Base-by-base conservation (phyloP, 1,284 basidiomycete genomes). In the Xanthoconium separans region DNA sequence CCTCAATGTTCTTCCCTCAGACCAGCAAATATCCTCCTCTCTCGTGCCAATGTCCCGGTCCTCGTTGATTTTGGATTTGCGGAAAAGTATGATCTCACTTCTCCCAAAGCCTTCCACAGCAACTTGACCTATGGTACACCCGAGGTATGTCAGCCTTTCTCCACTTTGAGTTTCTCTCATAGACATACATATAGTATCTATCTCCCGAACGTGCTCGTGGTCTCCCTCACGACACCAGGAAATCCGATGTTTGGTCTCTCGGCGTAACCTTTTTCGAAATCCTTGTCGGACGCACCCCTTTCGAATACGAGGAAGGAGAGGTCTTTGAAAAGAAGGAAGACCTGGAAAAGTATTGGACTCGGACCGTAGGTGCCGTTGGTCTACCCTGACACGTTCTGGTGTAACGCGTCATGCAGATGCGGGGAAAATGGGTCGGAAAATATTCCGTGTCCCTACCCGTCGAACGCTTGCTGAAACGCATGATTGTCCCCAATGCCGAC, bases 231-330 rank as follows among this genome's bases (percentile, higher is more conserved):
- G 95, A 98, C 65, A 96, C 95, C 46, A 86, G 95, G 51, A 89
- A 93, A 69, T 89, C 90, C 0, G 95, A 98, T 63, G 80, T 97
- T 37, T 98, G 93, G 92, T 89, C 94, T 4, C 82, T 97, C 1
- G 94, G 94, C 9, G 79, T 97, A 33, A 93, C 94, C 0, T 89
- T 96, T 70, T 98, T 95, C 68, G 95, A 98, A 70, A 89, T 97
- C 56, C 80, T 97, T 24, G 76, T 88, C 30, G 94, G 94, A 0
- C 80, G 95, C 15, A 97, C 95, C 4, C 94, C 95, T 2, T 98
- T 97, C 66, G 95, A 98, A 68, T 69, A 84, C 58, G 80, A 83
- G 29, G 91, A 93, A 55, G 83, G 85, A 9, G 92, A 95, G 66
- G 81, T 85, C 55, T 89, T 94, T 61, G 75, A 81, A n/a, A 89